A percentile compares a stretch with the other conserved stretches of the same genome.
These are phyloP conservation scores for Penicillium crustosum DNA, from an alignment of 2,329 filamentous ascomycete genomes.

Conservation along the genomic window DNA sequence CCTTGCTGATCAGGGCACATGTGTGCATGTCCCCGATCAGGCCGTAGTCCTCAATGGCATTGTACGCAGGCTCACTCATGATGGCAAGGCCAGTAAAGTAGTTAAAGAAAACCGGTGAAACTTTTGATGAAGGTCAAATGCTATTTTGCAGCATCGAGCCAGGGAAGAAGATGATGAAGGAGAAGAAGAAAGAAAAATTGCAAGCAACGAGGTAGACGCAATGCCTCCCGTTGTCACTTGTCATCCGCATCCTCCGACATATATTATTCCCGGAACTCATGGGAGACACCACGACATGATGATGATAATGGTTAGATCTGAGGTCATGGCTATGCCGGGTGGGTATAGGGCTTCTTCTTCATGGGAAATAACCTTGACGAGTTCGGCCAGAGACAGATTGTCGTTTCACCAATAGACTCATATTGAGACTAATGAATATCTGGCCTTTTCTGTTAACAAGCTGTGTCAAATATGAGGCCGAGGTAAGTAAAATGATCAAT, in stretches of 20 bases:
- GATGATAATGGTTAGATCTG: conserved; percentile 21
- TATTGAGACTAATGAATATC: not conserved
- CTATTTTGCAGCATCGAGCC: not conserved
- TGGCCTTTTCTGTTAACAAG: not conserved
- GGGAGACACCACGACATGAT: conserved; percentile 25
- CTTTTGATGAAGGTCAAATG: not conserved
- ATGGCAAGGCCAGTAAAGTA: not conserved
- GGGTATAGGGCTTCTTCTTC: not conserved
- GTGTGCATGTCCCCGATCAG: conserved; percentile 80
- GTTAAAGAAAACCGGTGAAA: not conserved
- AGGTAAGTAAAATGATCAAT: not conserved
- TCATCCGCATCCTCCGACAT: conserved; percentile 8
- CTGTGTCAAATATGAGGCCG: not conserved
- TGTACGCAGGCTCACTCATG: conserved; percentile 24
- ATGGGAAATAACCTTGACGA: not conserved
- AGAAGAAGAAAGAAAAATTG: not conserved
- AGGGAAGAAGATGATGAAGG: not conserved
- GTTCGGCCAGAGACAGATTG: not conserved
- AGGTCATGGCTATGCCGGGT: conserved; percentile 24
- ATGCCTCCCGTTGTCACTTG: not conserved
- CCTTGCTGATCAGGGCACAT: conserved; percentile 71
- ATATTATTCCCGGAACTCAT: conserved; percentile 16
- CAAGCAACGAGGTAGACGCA: not conserved
- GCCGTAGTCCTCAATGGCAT: conserved; percentile 70
- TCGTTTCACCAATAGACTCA: not conserved